A percentile compares a stretch with the other conserved stretches of the same genome.
Conservation (phyloP, 768 basidiomycete species). For the Clitopilus passeckerianus region DNA sequence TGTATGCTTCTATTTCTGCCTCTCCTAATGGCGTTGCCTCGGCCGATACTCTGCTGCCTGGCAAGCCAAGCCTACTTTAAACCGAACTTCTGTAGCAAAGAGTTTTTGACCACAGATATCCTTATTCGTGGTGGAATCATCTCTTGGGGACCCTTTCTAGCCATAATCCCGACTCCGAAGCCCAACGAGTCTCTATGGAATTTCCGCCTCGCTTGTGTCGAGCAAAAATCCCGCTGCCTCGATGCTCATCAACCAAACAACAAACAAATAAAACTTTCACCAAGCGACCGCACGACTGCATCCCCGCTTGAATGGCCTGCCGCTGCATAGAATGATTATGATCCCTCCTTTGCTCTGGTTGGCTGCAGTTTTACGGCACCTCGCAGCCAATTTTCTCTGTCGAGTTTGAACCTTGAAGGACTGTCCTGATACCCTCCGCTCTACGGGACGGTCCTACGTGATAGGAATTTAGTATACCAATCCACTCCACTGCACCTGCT, state of each 20-base stretch:
- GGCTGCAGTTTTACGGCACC: not conserved
- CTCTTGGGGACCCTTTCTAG: not conserved
- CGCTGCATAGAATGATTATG: not conserved
- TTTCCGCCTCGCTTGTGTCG: not conserved
- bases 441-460: not conserved
- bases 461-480: not conserved
- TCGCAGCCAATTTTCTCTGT: not conserved
- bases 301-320: not conserved
- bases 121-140: not conserved
- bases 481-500: not conserved
- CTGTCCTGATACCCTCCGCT: not conserved
- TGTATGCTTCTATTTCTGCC: constrained; percentile 2
- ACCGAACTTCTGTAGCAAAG: not conserved
- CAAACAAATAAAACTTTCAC: not conserved
- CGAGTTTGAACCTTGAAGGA: not conserved
- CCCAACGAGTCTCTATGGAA: constrained; percentile 5
- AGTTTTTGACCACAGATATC: not conserved
- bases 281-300: not conserved
- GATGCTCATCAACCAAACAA: not conserved
- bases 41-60: not conserved
- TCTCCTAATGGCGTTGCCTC: not conserved
- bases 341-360: not conserved
- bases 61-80: not conserved
- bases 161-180: constrained; percentile 4
- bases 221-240: constrained; percentile 1